Evolutionary conservation across 129 eudicot species (phyloP).

Genomic region (Deinandra increscens): DNA sequence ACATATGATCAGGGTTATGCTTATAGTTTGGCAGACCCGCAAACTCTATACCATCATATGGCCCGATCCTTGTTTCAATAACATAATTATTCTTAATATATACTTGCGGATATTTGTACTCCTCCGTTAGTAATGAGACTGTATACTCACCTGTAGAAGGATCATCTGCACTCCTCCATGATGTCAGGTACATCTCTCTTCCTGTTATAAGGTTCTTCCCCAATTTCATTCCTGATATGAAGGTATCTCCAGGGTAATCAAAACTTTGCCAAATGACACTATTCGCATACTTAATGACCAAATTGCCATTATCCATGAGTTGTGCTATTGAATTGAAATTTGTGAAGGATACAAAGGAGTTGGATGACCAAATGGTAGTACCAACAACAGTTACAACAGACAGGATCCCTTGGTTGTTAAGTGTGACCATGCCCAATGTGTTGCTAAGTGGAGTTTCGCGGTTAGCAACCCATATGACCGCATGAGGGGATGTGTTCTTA

Average conservation of each 20-base stretch:
- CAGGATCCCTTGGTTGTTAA: slow-evolving; percentile 28
- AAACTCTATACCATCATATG: slow-evolving; percentile 11
- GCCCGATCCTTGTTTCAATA: slow-evolving; percentile 19
- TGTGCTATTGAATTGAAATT: slow-evolving; percentile 18
- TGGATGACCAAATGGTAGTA: slow-evolving; percentile 30
- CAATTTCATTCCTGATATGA: slow-evolving; percentile 6
- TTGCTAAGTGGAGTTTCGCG: slow-evolving; percentile 12
- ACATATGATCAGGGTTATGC: neutral
- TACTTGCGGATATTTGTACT: slow-evolving; percentile 20
- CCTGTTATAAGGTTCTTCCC: slow-evolving; percentile 22
- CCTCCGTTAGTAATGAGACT: neutral
- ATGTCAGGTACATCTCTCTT: slow-evolving; percentile 16
- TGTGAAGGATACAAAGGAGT: slow-evolving; percentile 10
- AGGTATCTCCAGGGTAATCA: slow-evolving; percentile 26
- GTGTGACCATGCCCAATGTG: slow-evolving; percentile 16
- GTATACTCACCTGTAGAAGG: slow-evolving; percentile 27
- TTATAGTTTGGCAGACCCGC: slow-evolving; percentile 11
- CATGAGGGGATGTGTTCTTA: slow-evolving; percentile 6
- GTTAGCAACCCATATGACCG: slow-evolving; percentile 29
- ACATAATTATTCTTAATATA: slow-evolving; percentile 12
- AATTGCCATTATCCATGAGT: slow-evolving; percentile 32
- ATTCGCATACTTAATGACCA: slow-evolving; percentile 17
- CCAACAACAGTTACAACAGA: slow-evolving; percentile 3
- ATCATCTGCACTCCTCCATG: slow-evolving; percentile 29
- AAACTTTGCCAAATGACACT: slow-evolving; percentile 1